A percentile compares a stretch with the other conserved stretches of the same genome.
Conservation (phyloP, 306 rosid species). For the Cucumis melo region DNA sequence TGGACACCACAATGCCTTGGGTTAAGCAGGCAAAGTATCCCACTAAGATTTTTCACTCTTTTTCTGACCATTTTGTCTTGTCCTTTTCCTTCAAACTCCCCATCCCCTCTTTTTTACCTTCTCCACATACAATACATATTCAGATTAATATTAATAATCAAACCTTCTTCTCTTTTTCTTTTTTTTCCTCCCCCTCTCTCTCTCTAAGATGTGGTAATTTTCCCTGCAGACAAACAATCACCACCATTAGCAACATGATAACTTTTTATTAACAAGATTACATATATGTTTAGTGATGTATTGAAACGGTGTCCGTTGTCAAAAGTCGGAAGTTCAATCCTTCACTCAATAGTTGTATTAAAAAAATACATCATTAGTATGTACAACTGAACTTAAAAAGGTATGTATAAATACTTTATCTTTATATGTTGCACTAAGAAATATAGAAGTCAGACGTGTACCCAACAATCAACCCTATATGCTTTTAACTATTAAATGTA, state of each 20-base stretch:
- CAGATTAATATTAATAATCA: not conserved
- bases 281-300: too few species aligned
- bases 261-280: not conserved
- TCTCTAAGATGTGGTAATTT: slow-evolving; percentile 1
- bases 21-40: slow-evolving; percentile 69
- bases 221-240: slow-evolving; percentile 8
- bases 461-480: not conserved
- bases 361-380: too few species aligned
- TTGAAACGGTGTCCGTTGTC: too few species aligned
- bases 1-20: slow-evolving; percentile 68
- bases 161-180: slow-evolving; percentile 14
- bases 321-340: too few species aligned
- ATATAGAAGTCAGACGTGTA: too few species aligned
- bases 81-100: slow-evolving; percentile 19
- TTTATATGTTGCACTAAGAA: too few species aligned
- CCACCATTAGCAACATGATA: not conserved
- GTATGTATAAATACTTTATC: too few species aligned
- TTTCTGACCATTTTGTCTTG: not conserved
- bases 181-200: not conserved
- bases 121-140: slow-evolving; percentile 13
- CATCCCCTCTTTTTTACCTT: slow-evolving; percentile 14
- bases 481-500: not conserved
- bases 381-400: too few species aligned
- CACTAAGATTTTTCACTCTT: slow-evolving; percentile 38
- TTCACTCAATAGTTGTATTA: too few species aligned